phyloP scores from a whole-genome alignment of 352 stramenopile species.

The Globisporangium parvum region DNA sequence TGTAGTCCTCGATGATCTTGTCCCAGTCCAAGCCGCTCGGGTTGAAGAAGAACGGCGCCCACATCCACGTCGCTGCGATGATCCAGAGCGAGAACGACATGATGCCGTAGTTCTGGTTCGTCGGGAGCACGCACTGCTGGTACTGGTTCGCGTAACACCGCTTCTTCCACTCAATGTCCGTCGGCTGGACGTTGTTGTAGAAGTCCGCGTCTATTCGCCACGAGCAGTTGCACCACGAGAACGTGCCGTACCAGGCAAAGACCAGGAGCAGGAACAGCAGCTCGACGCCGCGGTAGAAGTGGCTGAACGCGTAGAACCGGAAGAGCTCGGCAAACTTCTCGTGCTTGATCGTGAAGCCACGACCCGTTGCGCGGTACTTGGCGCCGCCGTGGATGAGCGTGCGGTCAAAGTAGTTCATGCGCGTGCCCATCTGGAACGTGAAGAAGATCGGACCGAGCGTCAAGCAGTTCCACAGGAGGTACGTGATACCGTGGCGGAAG shows the following conservation, averaged over 20 bases:
- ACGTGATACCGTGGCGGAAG: conserved; percentile 90
- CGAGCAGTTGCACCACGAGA: conserved; percentile 90
- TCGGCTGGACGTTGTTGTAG: conserved; percentile 72
- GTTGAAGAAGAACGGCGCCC: conserved; percentile 93
- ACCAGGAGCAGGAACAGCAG: conserved; percentile 79
- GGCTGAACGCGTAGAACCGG: conserved; percentile 96
- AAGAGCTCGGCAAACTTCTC: conserved; percentile 97
- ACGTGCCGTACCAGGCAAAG: conserved; percentile 89
- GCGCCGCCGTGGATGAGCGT: conserved; percentile 96
- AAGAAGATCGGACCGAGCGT: conserved; percentile 99
- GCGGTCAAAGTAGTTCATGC: conserved; percentile 98
- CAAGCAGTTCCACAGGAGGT: conserved; percentile 93
- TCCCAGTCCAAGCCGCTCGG: conserved; percentile 97
- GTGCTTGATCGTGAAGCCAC: conserved; percentile 92
- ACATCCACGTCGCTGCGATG: conserved; percentile 88
- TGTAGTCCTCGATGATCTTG: conserved; percentile 93
- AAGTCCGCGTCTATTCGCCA: conserved; percentile 66
- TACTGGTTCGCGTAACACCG: conserved; percentile 81
- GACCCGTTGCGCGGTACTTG: conserved; percentile 97
- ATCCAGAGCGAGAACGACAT: conserved; percentile 97
- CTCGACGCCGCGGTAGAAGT: conserved; percentile 98
- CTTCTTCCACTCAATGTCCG: conserved; percentile 66
- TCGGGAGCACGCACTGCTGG: conserved; percentile 89
- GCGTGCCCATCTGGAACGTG: conserved; percentile 93
- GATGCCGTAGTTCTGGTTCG: conserved; percentile 96